Evolutionary conservation across 2,329 filamentous ascomycete species (phyloP), one percentile per base, ranked within the genome.

Genomic region (Fusarium caatingaense): DNA sequence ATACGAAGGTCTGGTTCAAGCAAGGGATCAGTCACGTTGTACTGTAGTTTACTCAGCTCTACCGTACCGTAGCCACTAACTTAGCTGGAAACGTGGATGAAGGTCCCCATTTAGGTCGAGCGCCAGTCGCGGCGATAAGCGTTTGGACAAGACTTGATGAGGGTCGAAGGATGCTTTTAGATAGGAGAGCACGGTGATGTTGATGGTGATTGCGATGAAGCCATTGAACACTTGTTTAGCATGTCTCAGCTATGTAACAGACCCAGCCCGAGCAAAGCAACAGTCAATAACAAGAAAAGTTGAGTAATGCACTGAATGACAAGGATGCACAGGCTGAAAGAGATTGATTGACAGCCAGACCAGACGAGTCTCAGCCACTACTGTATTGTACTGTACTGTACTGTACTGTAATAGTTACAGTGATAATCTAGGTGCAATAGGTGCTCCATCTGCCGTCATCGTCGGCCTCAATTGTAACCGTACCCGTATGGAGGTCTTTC

Each of bases 401-500:
- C 28, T 32, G 30, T 37, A 34, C 23, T 25, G 10, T 23, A 18
- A 25, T 18, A 37, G 11, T n/a, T 6, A 20, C 12, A 51, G 49
- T 23, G 34, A 50, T 23, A 37, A 37, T 37, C 34, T n/a, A 4
- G 34, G 34, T 37, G 34, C 34, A 37, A 37, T 12, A n/a, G 34
- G 34, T 37, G 34, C 51, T 32, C 48, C 51, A 48, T 70, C 67
- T 70, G 58, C 67, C 63, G 67, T 71, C 67, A 70, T 70, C 48
- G 63, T 64, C 67, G 64, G 62, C 66, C 66, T 72, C 66, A 67
- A 69, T 67, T 71, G 56, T 60, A 49, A 51, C 25, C 20, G 49
- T 51, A 51, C 37, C 32, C 30, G 34, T 50, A 37, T n/a, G n/a
- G n/a, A n/a, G 34, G 34, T n/a, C 10, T 58, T 57, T 57, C 20